Evolutionary conservation across 2,329 filamentous ascomycete species (phyloP).

Genomic region (Seiridium unicorne): DNA sequence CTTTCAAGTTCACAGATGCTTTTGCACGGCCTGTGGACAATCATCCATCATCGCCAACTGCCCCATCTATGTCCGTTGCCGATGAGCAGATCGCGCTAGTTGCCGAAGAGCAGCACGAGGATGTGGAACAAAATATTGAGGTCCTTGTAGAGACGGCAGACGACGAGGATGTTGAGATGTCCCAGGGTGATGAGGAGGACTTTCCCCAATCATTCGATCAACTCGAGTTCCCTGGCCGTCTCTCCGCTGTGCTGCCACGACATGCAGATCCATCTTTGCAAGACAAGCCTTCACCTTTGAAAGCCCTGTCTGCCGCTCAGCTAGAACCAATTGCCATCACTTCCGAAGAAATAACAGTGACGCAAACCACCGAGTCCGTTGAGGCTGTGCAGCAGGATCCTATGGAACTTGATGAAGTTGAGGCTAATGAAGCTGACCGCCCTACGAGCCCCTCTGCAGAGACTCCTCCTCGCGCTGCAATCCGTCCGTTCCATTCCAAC

Average conservation of each 20-base stretch:
- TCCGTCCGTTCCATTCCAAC: conserved; percentile 20
- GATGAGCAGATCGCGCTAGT: neutral
- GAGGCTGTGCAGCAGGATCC: conserved; percentile 12
- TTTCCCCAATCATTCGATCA: conserved; percentile 31
- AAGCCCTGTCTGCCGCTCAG: conserved; percentile 7
- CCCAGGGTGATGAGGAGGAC: conserved; percentile 26
- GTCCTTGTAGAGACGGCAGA: neutral
- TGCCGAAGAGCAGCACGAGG: neutral
- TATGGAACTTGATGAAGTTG: conserved; percentile 27
- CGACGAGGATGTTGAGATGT: conserved; percentile 9
- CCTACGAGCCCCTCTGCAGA: conserved; percentile 14
- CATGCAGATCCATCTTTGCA: conserved; percentile 37
- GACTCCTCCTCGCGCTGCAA: conserved; percentile 27
- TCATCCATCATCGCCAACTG: conserved; percentile 2
- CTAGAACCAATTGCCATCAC: conserved; percentile 5
- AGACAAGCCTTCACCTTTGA: conserved; percentile 24
- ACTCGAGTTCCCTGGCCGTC: conserved; percentile 41
- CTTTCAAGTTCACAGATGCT: conserved; percentile 21
- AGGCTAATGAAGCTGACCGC: conserved; percentile 16
- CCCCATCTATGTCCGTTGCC: neutral
- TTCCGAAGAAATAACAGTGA: neutral
- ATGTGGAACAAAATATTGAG: neutral
- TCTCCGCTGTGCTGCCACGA: conserved; percentile 44
- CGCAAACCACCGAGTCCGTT: neutral
- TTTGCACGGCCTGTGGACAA: conserved; percentile 11